These are phyloP conservation scores for Chaetomidium leptoderma DNA, from an alignment of 495 filamentous ascomycete genomes.

Conservation along the genomic window DNA sequence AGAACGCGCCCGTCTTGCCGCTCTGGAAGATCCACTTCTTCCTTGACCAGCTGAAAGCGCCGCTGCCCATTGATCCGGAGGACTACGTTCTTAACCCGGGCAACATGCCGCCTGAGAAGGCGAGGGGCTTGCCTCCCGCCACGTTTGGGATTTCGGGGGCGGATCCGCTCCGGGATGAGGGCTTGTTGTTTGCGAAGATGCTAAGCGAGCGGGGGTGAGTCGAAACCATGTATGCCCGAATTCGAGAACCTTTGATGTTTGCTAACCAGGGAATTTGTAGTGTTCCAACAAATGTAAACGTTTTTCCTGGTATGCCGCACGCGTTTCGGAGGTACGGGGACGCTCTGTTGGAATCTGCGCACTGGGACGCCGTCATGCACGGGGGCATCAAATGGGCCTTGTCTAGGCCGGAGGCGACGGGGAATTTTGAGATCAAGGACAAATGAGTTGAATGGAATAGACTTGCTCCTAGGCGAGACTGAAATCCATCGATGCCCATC, in stretches of 20 bases:
- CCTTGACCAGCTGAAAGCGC: constrained; percentile 27
- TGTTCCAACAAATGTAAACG: constrained; percentile 28
- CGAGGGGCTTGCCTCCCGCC: constrained; percentile 41
- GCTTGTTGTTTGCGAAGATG: constrained; percentile 41
- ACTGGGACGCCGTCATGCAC: constrained; percentile 24
- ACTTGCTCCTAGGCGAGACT: neutral
- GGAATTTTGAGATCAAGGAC: neutral
- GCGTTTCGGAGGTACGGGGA: constrained; percentile 19
- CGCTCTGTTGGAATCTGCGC: constrained; percentile 20
- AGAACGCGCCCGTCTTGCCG: constrained; percentile 39
- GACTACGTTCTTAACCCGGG: constrained; percentile 39
- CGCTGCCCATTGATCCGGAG: neutral
- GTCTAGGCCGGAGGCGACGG: neutral
- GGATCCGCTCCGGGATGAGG: constrained; percentile 49
- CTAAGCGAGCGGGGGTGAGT: constrained; percentile 46
- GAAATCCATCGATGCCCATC: neutral
- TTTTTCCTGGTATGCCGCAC: constrained; percentile 32
- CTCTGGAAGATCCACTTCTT: constrained; percentile 35
- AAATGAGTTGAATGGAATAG: neutral
- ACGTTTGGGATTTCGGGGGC: constrained; percentile 44
- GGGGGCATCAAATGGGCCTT: neutral
- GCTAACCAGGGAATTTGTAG: constrained; percentile 8
- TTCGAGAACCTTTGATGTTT: neutral
- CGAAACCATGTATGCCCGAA: neutral
- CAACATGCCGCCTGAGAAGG: constrained; percentile 35